Evolutionary conservation across 2,329 filamentous ascomycete species (phyloP).

Genomic region (Alternaria triticina): DNA sequence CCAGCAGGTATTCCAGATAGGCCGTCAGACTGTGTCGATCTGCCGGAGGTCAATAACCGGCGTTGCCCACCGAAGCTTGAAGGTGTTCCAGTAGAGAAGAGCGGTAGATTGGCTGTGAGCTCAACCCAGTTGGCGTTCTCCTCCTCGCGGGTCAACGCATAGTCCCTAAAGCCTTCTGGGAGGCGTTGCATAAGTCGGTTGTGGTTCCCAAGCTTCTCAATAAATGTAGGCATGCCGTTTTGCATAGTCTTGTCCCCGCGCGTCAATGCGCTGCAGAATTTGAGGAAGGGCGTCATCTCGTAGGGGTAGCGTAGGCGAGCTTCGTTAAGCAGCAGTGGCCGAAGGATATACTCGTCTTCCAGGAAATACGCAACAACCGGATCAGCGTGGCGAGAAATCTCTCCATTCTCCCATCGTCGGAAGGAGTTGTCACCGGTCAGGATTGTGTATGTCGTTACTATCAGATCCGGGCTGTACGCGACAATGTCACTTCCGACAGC

Average conservation of each 20-base stretch:
- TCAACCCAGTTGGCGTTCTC: constrained; percentile 82
- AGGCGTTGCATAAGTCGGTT: constrained; percentile 78
- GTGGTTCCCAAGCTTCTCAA: constrained; percentile 71
- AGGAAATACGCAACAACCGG: constrained; percentile 60
- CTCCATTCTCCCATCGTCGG: constrained; percentile 39
- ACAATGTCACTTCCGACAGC: constrained; percentile 65
- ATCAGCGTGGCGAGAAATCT: constrained; percentile 27
- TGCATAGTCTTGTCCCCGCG: constrained; percentile 53
- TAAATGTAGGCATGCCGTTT: constrained; percentile 58
- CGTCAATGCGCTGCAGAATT: constrained; percentile 70
- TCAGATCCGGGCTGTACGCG: constrained; percentile 74
- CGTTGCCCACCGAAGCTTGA: constrained; percentile 31
- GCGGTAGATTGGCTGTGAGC: constrained; percentile 67
- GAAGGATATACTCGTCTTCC: constrained; percentile 60
- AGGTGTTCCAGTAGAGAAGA: constrained; percentile 58
- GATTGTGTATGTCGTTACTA: constrained; percentile 70
- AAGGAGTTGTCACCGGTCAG: constrained; percentile 59
- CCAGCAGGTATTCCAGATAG: constrained; percentile 69
- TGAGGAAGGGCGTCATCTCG: constrained; percentile 80
- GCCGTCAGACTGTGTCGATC: constrained; percentile 27
- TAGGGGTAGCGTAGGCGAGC: constrained; percentile 82
- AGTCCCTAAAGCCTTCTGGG: constrained; percentile 74
- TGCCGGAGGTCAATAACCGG: constrained; percentile 27
- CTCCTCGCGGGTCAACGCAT: constrained; percentile 81
- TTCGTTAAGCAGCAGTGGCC: constrained; percentile 67